Percentiles rank a stretch among this genome's conserved stretches.
phyloP scores from a whole-genome alignment of 2,329 filamentous ascomycete genomes.

The Onygenales sp. region DNA sequence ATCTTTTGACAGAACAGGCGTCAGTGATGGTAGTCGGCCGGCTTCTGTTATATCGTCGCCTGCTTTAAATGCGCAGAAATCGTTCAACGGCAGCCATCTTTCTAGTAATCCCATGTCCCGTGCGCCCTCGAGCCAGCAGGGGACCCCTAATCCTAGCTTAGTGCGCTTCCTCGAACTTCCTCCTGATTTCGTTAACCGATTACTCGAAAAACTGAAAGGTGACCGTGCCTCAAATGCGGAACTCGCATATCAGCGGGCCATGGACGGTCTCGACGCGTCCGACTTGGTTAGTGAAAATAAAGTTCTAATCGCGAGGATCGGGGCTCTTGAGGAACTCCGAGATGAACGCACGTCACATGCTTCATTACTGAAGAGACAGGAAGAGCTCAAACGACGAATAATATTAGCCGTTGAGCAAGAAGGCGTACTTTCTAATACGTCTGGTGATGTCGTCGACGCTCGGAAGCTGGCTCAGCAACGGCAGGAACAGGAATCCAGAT shows the following conservation, averaged over 20 bases:
- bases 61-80: conserved; percentile 6
- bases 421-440: conserved; percentile 20
- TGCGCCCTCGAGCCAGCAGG: conserved; percentile 11
- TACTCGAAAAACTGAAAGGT: conserved; percentile 20
- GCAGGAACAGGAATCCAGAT: conserved; percentile 23
- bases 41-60: conserved; percentile 7
- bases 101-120: conserved; percentile 6
- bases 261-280: conserved; percentile 24
- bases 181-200: conserved; percentile 15
- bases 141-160: conserved; percentile 15
- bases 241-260: conserved; percentile 26
- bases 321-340: conserved; percentile 27
- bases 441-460: conserved; percentile 25
- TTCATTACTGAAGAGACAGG: conserved; percentile 20
- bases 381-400: conserved; percentile 26
- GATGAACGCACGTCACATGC: conserved; percentile 19
- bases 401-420: conserved; percentile 27
- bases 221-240: conserved; percentile 27
- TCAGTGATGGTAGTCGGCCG: not conserved
- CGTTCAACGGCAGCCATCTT: not conserved
- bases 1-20: not conserved
- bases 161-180: conserved; percentile 24
- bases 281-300: conserved; percentile 28
- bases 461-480: conserved; percentile 23
- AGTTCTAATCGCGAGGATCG: conserved; percentile 25